Conservation (phyloP, 2,329 filamentous ascomycete species). For the Cercospora zeina region DNA sequence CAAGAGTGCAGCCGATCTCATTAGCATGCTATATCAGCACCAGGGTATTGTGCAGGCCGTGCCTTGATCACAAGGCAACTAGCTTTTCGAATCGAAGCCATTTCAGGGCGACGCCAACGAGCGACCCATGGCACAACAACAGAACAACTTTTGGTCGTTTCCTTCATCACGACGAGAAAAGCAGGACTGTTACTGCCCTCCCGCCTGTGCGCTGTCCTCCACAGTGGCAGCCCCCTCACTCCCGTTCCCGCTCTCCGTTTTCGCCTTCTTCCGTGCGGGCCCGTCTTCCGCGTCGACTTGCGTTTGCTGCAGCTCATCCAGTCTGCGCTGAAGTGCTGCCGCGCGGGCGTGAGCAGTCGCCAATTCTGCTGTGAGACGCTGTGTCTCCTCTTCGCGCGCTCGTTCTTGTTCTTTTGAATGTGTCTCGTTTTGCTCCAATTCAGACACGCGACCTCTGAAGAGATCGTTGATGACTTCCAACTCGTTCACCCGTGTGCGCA, state of each 20-base stretch:
- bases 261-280: slow-evolving; percentile 28
- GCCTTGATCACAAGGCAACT: background rate
- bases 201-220: slow-evolving; percentile 17
- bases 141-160: slow-evolving; percentile 2
- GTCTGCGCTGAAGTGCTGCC: slow-evolving; percentile 26
- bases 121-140: background rate
- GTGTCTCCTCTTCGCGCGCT: slow-evolving; percentile 59
- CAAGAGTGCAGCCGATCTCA: background rate
- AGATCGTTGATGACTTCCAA: slow-evolving; percentile 86
- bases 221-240: slow-evolving; percentile 1
- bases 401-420: slow-evolving; percentile 63
- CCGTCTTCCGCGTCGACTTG: slow-evolving; percentile 15
- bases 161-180: slow-evolving; percentile 2
- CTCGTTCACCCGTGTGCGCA: slow-evolving; percentile 95
- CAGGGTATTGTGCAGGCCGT: slow-evolving; percentile 1
- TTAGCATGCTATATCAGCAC: background rate
- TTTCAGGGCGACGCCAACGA: background rate
- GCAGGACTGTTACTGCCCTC: slow-evolving; percentile 10
- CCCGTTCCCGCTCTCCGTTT: slow-evolving; percentile 20
- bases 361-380: slow-evolving; percentile 59
- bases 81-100: background rate
- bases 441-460: slow-evolving; percentile 65
- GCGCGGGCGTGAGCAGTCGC: slow-evolving; percentile 48
- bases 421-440: slow-evolving; percentile 75
- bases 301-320: slow-evolving; percentile 26